A percentile compares a stretch with the other conserved stretches of the same genome.
phyloP scores from a whole-genome alignment of 2,329 filamentous ascomycete species.

The Chrysosporium keratinophilum region DNA sequence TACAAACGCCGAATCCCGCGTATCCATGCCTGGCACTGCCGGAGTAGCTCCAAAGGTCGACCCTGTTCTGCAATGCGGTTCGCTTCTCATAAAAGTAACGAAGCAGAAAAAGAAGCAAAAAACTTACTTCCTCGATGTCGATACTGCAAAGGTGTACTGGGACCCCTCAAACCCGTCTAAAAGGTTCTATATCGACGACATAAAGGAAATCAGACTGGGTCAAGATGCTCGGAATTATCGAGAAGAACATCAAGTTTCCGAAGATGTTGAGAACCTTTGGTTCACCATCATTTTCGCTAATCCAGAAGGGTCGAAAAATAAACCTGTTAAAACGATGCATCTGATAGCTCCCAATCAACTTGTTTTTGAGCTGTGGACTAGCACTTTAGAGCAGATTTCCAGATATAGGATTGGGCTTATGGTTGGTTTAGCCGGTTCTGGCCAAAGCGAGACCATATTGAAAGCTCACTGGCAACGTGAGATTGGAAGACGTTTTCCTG shows the following conservation, averaged over 20 bases:
- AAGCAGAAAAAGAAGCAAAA: slow-evolving; percentile 68
- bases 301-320: slow-evolving; percentile 63
- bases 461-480: slow-evolving; percentile 77
- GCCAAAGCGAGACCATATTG: slow-evolving; percentile 69
- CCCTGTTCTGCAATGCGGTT: slow-evolving; percentile 65
- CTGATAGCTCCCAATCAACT: slow-evolving; percentile 67
- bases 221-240: slow-evolving; percentile 80
- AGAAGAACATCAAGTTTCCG: slow-evolving; percentile 64
- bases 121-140: slow-evolving; percentile 66
- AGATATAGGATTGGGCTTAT: slow-evolving; percentile 82
- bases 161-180: slow-evolving; percentile 68
- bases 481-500: slow-evolving; percentile 58
- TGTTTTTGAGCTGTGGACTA: slow-evolving; percentile 68
- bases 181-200: slow-evolving; percentile 86
- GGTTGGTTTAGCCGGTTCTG: slow-evolving; percentile 67
- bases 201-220: slow-evolving; percentile 77
- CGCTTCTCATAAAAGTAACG: slow-evolving; percentile 68
- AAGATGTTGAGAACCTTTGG: slow-evolving; percentile 60
- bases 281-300: slow-evolving; percentile 84
- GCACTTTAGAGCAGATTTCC: slow-evolving; percentile 71
- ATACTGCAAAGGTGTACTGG: slow-evolving; percentile 81
- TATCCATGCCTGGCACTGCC: slow-evolving; percentile 27
- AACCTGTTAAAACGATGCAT: slow-evolving; percentile 67
- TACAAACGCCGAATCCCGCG: slow-evolving; percentile 30
- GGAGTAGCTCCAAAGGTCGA: slow-evolving; percentile 60